Evolutionary conservation across 2,329 filamentous ascomycete genomes (phyloP), one percentile per base, ranked within the genome.

Genomic region (Exophiala sp.): DNA sequence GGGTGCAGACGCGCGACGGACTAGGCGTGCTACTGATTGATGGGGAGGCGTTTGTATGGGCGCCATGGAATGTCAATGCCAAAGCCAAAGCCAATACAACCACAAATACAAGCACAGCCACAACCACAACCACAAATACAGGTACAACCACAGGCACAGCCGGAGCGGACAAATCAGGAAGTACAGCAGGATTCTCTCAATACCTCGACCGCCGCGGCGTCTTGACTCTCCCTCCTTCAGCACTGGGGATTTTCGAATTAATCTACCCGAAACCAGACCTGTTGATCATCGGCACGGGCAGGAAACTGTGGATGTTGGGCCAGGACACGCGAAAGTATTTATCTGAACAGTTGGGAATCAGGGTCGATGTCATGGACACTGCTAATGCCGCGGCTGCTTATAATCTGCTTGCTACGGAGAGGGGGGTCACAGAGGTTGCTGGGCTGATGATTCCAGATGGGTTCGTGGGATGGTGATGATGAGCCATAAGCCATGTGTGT

Each of bases 341-440:
- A 49, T 85, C 83, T 55, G 51, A 56, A 32, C 51, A 51, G 9
- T 68, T 97, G 35, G 93, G 93, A 0, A 86, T 97, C 60, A 77
- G 88, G 50, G 76, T 97, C 3, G 93, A 98, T 63, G 77, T 96
- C 2, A 78, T 91, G 63, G 93, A 97, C 70, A 97, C 93, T 24
- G 77, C 88, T 56, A 97, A 97, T 69, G 93, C 93, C 7, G 88
- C 91, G 1, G 85, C 90, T 27, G 89, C 96, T 66, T 98, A 93
- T 68, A 98, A 98, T 65, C 66, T 98, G 62, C 72, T 98, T 47
- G 91, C 89, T n/a, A 97, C 89, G 14, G 93, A 98, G 72, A 76
- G 93, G 44, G 91, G 93, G 1, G 42, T 53, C 3, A 51, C 48
- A 14, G 82, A 93, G 4, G 77, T 81, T 16, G 85, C 91, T 62